These are phyloP conservation scores for Flaveria trinervia DNA, from an alignment of 129 eudicot genomes.

Conservation along the genomic window DNA sequence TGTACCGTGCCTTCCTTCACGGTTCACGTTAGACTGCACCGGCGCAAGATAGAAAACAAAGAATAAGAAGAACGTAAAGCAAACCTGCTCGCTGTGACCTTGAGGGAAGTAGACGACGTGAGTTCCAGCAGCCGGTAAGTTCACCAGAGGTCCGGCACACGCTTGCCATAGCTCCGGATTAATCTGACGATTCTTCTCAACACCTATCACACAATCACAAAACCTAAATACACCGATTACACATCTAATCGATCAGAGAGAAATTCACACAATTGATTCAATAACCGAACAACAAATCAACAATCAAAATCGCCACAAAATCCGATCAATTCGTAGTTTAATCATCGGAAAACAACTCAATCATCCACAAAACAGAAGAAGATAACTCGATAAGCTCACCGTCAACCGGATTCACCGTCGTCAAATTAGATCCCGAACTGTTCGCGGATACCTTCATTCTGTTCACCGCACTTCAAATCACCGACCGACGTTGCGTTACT, in stretches of 20 bases:
- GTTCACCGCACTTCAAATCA: neutral
- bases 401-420: conserved; percentile 53
- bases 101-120: conserved; percentile 96
- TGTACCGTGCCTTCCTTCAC: neutral
- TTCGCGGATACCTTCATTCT: conserved; percentile 55
- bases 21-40: neutral
- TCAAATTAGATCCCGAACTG: conserved; percentile 50
- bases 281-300: too few relatives aligned
- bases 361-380: too few relatives aligned
- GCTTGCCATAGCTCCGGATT: conserved; percentile 95
- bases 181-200: conserved; percentile 68
- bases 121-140: conserved; percentile 92
- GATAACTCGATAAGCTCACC: conserved; percentile 40
- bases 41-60: neutral
- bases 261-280: neutral
- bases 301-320: neutral
- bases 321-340: neutral
- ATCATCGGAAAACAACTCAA: neutral
- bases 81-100: conserved; percentile 97
- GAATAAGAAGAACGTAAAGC: neutral
- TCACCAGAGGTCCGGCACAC: conserved; percentile 95
- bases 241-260: neutral
- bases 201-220: conserved; percentile 23
- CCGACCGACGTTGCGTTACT: neutral
- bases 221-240: neutral